Base-by-base conservation (phyloP, 2,329 filamentous ascomycete genomes). In the Botrytis aclada region DNA sequence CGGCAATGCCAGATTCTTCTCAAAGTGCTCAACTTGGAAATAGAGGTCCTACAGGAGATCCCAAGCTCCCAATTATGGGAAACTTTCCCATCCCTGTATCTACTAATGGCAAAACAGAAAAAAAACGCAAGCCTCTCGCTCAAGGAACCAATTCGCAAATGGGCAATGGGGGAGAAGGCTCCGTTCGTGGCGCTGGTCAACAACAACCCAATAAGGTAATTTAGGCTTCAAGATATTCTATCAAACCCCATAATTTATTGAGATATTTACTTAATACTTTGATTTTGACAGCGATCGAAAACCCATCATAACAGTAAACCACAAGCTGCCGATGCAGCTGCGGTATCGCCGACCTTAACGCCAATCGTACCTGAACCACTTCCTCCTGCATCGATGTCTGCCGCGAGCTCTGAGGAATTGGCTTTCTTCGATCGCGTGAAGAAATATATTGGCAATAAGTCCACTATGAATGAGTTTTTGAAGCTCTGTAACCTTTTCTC, bases 401-500 rank as follows among this genome's bases (percentile, higher is more conserved):
- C 90, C n/a, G 92, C 94, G 1, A 92, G 88, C 37, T 88, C 90
- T 71, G 95, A 98, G 73, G 95, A 98, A 80, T 87, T 98, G 70
- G 90, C 90, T 2, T 98, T 98, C 83, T 99, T 99, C 78, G 96
- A 99, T 75, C 91, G 94, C 12, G 94, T 96, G 29, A 98, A 98
- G 87, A 99, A 99, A 83, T 95, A 92, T 79, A 93, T 99, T 73
- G 91, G 92, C 74, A 98, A 98, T 82, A 93, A 97, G 81, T 92
- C 93, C 72, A 92, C 92, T 4, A 97, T 97, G 87, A 95, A 93
- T 78, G 96, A 99, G 81, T 99, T 99, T 82, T 84, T 99, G 76
- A 99, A 99, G 84, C 89, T 99, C 10, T 96, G 95, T 85, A 99
- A 98, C 78, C 87, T 99, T 43, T 99, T 94, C 84, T 96, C 93